Percentiles rank a stretch among this genome's conserved stretches.
phyloP scores from a whole-genome alignment of 768 basidiomycete species.

The Termitomyces sp. region DNA sequence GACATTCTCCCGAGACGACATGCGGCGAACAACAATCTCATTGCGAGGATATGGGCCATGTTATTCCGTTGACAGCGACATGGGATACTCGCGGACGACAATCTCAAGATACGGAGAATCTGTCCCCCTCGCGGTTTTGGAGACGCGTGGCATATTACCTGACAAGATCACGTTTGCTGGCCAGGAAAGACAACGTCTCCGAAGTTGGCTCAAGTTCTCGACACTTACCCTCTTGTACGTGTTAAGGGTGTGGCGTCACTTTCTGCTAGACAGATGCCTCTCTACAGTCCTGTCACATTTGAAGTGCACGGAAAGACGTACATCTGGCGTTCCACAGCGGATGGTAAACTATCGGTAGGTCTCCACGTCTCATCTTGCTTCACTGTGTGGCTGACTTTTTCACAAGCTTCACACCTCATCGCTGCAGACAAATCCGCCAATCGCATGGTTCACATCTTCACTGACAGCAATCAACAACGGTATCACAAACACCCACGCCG shows the following conservation, averaged over 20 bases:
- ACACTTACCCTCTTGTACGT: constrained; percentile 18
- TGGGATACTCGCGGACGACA: constrained; percentile 11
- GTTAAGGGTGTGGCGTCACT: neutral
- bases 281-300: constrained; percentile 19
- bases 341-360: constrained; percentile 17
- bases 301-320: constrained; percentile 15
- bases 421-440: constrained; percentile 8
- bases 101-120: constrained; percentile 13
- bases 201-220: constrained; percentile 19
- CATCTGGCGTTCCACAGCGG: constrained; percentile 17
- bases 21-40: constrained; percentile 15
- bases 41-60: constrained; percentile 13
- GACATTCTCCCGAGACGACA: constrained; percentile 14
- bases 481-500: constrained; percentile 7
- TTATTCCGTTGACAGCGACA: constrained; percentile 15
- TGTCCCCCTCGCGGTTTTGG: constrained; percentile 14
- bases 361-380: neutral
- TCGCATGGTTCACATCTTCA: constrained; percentile 23
- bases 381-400: neutral
- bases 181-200: constrained; percentile 13
- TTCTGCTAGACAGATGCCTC: neutral
- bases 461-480: constrained; percentile 8
- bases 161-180: constrained; percentile 19
- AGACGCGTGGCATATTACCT: constrained; percentile 17
- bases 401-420: constrained; percentile 3